A percentile compares a stretch with the other conserved stretches of the same genome.
These are phyloP conservation scores for Talaromyces stipitatus DNA, from an alignment of 495 filamentous ascomycete species.

Conservation along the genomic window DNA sequence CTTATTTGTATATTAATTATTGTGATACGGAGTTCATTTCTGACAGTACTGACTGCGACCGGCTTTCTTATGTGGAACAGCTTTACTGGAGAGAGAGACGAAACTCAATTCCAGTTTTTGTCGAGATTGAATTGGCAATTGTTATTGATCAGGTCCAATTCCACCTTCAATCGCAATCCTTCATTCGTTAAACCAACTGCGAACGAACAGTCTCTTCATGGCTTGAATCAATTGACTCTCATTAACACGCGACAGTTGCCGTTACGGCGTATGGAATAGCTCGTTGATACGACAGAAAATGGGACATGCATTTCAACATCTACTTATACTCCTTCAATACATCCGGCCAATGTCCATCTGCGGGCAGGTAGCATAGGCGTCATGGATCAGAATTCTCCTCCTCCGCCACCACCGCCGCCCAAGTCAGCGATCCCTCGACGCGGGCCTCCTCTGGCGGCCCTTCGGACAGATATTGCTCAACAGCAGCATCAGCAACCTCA, in stretches of 20 bases:
- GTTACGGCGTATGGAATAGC: background rate
- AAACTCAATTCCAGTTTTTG: background rate
- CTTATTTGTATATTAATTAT: too few species aligned
- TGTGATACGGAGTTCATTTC: background rate
- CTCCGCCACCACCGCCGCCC: background rate
- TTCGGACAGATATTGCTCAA: constrained; percentile 3
- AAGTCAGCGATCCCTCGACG: constrained; percentile 7
- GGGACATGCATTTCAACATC: background rate
- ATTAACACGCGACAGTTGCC: too few species aligned
- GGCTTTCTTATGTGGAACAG: background rate
- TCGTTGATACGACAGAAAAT: background rate
- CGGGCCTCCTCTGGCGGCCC: constrained; percentile 3
- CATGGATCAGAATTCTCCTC: constrained; percentile 2
- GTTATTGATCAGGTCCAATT: background rate
- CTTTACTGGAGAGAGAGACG: background rate
- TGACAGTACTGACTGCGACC: background rate
- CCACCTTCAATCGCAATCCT: background rate
- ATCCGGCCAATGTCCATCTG: background rate
- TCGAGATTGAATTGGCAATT: background rate
- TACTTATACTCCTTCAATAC: background rate
- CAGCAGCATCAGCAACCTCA: constrained; percentile 1
- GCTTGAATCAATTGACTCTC: too few species aligned
- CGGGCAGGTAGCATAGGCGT: background rate
- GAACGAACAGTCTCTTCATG: background rate
- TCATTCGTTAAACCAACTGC: background rate